Percentiles rank a stretch among this genome's conserved stretches.
phyloP scores from a whole-genome alignment of 805 yeast genomes.

The Lachancea waltii region DNA sequence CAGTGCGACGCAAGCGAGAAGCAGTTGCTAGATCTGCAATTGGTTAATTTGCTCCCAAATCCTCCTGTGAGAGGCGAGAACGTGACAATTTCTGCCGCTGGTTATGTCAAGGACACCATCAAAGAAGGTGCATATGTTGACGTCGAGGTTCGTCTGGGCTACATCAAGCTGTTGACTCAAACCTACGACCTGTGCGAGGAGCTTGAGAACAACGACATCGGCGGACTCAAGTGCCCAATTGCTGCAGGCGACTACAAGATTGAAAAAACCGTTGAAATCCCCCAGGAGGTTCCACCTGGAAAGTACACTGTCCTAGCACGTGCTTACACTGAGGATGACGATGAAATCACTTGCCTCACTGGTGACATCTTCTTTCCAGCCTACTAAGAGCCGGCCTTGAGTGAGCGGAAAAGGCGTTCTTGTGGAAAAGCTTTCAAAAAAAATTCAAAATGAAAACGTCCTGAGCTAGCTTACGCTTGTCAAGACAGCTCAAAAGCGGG shows the following conservation, averaged over 20 bases:
- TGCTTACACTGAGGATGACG: conserved; percentile 82
- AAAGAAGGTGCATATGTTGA: conserved; percentile 90
- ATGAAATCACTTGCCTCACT: conserved; percentile 74
- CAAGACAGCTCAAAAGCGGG: too few relatives aligned
- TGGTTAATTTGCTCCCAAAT: conserved; percentile 64
- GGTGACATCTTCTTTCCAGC: conserved; percentile 51
- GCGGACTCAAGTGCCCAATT: conserved; percentile 68
- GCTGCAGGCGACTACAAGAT: conserved; percentile 60
- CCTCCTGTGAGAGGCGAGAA: conserved; percentile 87
- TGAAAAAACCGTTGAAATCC: conserved; percentile 71
- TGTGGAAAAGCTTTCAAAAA: too few relatives aligned
- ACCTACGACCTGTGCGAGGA: conserved; percentile 93
- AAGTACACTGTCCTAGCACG: conserved; percentile 79
- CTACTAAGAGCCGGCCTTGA: conserved; percentile 13
- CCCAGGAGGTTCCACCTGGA: conserved; percentile 93
- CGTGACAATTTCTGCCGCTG: conserved; percentile 72
- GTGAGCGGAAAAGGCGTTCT: background rate
- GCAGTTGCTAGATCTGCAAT: conserved; percentile 59
- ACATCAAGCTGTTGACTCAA: conserved; percentile 78
- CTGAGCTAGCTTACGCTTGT: too few relatives aligned
- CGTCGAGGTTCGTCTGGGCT: conserved; percentile 88
- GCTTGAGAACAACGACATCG: conserved; percentile 63
- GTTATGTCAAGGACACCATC: conserved; percentile 48
- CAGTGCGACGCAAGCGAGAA: conserved; percentile 61
- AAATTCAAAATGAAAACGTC: too few relatives aligned